Base-by-base conservation (phyloP, 2,329 filamentous ascomycete species). In the Ceratocystiopsis minuta region DNA sequence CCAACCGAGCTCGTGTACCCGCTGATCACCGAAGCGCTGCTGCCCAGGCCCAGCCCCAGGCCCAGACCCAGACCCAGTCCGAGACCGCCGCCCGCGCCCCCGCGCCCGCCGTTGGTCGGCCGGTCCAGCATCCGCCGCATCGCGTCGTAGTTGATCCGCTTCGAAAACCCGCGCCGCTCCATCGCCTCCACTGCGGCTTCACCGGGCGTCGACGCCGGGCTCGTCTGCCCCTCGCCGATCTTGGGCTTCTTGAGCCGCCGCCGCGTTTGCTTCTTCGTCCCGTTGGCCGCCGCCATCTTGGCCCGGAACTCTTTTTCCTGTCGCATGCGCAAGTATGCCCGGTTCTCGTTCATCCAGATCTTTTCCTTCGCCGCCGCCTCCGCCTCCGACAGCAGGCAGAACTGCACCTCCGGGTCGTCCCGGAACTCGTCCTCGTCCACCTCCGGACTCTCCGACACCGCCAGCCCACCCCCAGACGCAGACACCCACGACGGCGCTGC, bases 331-430 rank as follows among this genome's bases (percentile, higher is more conserved):
- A 98, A 67, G 72, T 87, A 98, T 50, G 92, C 85, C 56, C 90
- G 86, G 59, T 98, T 96, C 55, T 87, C 78, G 45, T 88, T 87
- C 36, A 93, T 77, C 90, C 90, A 98, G 41, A 96, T 82, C 45
- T 77, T 75, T 57, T 95, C 87, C 57, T 95, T 96, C 54, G 86
- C 74, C 32, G 72, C 72, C 2, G 78, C 73, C 60, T 96, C 87
- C 3, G 75, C 72, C 1, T 78, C 71, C 0, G 70, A 72, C 6
- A 96, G 67, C 33, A 86, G 60, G 54, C 87, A 94, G 51, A 81
- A 81, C 45, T 70, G 64, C 6, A 98, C 85, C 57, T 98, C 90
- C 0, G 78, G 80, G 48, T 98, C 90, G 51, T 92, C 77, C 34
- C 78, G 82, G 53, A 96, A 95, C 54, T 95, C 87, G 44, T 81